These are phyloP conservation scores for Apophysomyces sp. DNA, from an alignment of 371 early-diverging fungal genomes.

Conservation along the genomic window DNA sequence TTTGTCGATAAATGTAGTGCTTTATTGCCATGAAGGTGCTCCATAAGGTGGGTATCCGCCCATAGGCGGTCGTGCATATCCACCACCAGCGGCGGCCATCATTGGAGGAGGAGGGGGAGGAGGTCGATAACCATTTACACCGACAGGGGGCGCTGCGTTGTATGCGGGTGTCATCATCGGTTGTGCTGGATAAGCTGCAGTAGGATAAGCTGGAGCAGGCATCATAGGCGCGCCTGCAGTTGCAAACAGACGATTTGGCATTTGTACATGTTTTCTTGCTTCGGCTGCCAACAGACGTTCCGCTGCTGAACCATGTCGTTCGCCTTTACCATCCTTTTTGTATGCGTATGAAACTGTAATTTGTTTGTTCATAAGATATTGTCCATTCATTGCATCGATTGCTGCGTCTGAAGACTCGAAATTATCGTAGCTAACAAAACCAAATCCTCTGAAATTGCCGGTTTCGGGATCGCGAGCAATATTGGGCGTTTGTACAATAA, in stretches of 20 bases:
- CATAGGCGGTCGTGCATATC: slow-evolving; percentile 21
- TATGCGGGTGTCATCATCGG: neutral
- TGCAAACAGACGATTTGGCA: slow-evolving; percentile 73
- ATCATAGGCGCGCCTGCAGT: slow-evolving; percentile 46
- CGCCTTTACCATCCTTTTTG: slow-evolving; percentile 98
- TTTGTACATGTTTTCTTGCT: slow-evolving; percentile 73
- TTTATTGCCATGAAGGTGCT: slow-evolving; percentile 13
- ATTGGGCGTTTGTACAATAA: slow-evolving; percentile 85
- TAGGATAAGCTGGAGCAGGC: slow-evolving; percentile 17
- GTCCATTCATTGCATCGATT: slow-evolving; percentile 96
- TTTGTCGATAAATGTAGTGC: neutral
- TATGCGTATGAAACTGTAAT: slow-evolving; percentile 92
- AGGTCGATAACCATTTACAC: neutral
- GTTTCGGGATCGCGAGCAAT: slow-evolving; percentile 90
- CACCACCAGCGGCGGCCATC: slow-evolving; percentile 17
- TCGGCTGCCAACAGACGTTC: slow-evolving; percentile 95
- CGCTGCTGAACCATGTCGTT: slow-evolving; percentile 96
- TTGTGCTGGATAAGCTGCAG: slow-evolving; percentile 8
- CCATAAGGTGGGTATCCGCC: slow-evolving; percentile 25
- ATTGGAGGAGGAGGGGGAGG: slow-evolving; percentile 15
- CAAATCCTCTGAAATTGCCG: slow-evolving; percentile 90
- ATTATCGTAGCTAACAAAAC: slow-evolving; percentile 90
- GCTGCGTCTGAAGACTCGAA: slow-evolving; percentile 97
- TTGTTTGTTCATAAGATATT: slow-evolving; percentile 91
- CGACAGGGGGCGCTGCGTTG: slow-evolving; percentile 1